Conservation (phyloP, 805 yeast species). For the Pichia eremophila region DNA sequence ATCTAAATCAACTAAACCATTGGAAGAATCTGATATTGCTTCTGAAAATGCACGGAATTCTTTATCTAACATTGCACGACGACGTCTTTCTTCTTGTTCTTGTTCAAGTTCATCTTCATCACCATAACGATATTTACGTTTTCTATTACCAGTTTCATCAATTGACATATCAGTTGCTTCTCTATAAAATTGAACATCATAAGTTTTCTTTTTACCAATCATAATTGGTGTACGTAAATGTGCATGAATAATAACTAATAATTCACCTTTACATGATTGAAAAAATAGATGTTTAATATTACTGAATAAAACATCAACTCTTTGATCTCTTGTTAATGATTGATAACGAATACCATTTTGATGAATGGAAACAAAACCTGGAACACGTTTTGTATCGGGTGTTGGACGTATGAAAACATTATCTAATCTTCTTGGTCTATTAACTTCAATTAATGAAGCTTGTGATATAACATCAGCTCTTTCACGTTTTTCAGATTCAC, state of each 20-base stretch:
- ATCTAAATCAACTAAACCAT: constrained; percentile 79
- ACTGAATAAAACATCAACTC: constrained; percentile 78
- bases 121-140: constrained; percentile 80
- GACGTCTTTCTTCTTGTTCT: constrained; percentile 94
- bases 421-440: constrained; percentile 80
- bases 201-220: constrained; percentile 92
- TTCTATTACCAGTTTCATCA: constrained; percentile 94
- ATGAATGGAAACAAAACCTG: constrained; percentile 85
- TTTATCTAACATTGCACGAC: constrained; percentile 82
- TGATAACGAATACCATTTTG: constrained; percentile 94
- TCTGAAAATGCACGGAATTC: constrained; percentile 88
- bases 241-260: constrained; percentile 85
- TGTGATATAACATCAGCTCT: constrained; percentile 92
- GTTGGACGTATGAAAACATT: constrained; percentile 88
- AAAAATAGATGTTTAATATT: constrained; percentile 90
- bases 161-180: constrained; percentile 94
- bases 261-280: constrained; percentile 93
- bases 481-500: constrained; percentile 84
- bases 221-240: constrained; percentile 88
- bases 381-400: constrained; percentile 92
- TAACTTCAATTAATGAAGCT: constrained; percentile 75
- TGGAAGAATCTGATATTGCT: constrained; percentile 78
- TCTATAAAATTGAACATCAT: constrained; percentile 91
- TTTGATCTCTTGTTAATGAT: constrained; percentile 78
- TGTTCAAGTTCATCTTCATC: constrained; percentile 98